Evolutionary conservation across 2,329 filamentous ascomycete species (phyloP).

Genomic region (Trichoderma brevicompactum): DNA sequence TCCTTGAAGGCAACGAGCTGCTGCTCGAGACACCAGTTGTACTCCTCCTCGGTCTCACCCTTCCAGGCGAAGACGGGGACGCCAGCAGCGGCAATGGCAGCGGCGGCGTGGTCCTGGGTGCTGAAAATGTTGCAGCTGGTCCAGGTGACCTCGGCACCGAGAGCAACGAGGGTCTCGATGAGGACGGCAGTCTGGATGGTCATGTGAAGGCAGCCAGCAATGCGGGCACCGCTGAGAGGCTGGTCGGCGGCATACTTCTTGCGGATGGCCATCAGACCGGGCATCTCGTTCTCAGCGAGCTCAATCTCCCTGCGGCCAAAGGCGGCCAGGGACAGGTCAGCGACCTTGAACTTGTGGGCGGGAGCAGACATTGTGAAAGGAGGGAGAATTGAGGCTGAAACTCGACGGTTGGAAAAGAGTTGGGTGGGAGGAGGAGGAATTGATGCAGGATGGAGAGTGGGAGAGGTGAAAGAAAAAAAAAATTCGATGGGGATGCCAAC

Average conservation of each 20-base stretch:
- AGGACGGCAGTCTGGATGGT: constrained; percentile 99
- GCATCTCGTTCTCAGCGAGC: constrained; percentile 96
- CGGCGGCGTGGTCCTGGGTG: constrained; percentile 97
- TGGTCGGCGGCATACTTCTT: constrained; percentile 90
- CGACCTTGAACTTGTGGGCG: constrained; percentile 96
- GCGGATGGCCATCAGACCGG: constrained; percentile 95
- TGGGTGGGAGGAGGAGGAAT: constrained; percentile 8
- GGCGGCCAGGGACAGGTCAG: constrained; percentile 95
- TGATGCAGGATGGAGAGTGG: constrained; percentile 32
- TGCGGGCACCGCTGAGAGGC: constrained; percentile 91
- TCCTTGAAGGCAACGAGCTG: constrained; percentile 97
- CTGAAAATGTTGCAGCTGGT: constrained; percentile 99
- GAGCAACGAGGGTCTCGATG: constrained; percentile 93
- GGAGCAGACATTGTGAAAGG: constrained; percentile 68
- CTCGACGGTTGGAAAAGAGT: constrained; percentile 8
- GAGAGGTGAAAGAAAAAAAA: constrained; percentile 31
- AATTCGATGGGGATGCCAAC: constrained; percentile 15
- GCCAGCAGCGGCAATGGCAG: constrained; percentile 91
- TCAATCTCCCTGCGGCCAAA: constrained; percentile 99
- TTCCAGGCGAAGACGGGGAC: constrained; percentile 82
- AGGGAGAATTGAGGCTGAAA: constrained; percentile 33
- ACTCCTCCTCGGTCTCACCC: constrained; percentile 99
- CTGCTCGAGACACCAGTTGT: constrained; percentile 99
- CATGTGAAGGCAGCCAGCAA: constrained; percentile 99
- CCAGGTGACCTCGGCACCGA: constrained; percentile 99